Evolutionary conservation across 2,329 filamentous ascomycete genomes (phyloP).

Genomic region (Emericellopsis atlantica): DNA sequence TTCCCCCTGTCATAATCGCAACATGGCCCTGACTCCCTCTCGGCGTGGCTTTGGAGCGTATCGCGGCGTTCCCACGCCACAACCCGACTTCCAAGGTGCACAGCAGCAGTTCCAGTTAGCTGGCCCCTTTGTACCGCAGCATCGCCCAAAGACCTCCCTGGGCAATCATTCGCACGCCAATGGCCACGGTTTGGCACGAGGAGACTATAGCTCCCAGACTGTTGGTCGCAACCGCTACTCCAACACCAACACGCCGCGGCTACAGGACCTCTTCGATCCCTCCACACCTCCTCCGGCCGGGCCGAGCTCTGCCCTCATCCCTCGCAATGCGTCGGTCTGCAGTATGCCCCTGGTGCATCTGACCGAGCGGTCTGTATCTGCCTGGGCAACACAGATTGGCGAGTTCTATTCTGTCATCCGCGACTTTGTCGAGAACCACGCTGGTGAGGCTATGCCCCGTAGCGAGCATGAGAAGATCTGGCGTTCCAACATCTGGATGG

Average conservation of each 20-base stretch:
- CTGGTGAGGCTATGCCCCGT: slow-evolving; percentile 14
- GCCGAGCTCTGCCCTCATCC: background rate
- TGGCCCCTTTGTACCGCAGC: too few relatives aligned
- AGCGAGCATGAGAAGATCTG: slow-evolving; percentile 12
- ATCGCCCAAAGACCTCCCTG: too few relatives aligned
- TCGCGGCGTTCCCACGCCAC: too few relatives aligned
- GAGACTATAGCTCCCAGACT: too few relatives aligned
- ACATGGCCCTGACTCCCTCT: too few relatives aligned
- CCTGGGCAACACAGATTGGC: slow-evolving; percentile 22
- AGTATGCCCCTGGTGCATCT: slow-evolving; percentile 18
- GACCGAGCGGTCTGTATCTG: slow-evolving; percentile 17
- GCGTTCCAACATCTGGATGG: slow-evolving; percentile 19
- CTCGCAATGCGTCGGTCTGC: background rate
- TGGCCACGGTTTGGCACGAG: too few relatives aligned
- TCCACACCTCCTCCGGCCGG: background rate
- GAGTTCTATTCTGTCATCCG: slow-evolving; percentile 22
- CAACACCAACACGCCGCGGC: background rate
- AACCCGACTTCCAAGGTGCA: too few relatives aligned
- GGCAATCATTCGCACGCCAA: too few relatives aligned
- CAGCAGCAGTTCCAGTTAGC: too few relatives aligned
- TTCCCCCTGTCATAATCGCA: too few relatives aligned
- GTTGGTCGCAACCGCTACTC: too few relatives aligned
- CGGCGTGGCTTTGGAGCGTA: too few relatives aligned
- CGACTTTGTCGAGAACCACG: slow-evolving; percentile 20
- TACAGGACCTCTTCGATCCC: background rate